phyloP scores from a whole-genome alignment of 176 grass and related monocot genomes.

The Musa itinerans region DNA sequence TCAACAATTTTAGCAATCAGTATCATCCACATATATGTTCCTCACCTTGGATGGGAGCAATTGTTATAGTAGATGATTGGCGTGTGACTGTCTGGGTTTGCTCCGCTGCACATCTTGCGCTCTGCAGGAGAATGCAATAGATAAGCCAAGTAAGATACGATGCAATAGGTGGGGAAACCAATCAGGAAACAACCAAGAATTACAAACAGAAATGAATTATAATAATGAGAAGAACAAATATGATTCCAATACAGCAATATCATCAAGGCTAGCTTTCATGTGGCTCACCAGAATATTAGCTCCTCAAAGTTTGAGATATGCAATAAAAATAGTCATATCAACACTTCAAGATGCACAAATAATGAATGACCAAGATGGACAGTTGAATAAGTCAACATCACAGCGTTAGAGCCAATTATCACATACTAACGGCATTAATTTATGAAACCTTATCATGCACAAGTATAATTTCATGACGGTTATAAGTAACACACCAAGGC shows the following conservation, averaged over 20 bases:
- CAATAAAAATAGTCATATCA: no score
- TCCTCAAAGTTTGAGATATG: no score
- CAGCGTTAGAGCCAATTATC: background rate
- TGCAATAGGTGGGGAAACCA: background rate
- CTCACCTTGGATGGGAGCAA: constrained; percentile 27
- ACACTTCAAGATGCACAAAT: no score
- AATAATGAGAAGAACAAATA: no score
- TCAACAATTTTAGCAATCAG: background rate
- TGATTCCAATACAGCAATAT: no score
- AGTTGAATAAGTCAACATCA: background rate
- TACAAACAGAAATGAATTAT: no score
- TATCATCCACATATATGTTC: no score
- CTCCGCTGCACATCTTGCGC: constrained; percentile 24
- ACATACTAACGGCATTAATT: background rate
- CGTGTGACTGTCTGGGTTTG: constrained; percentile 29
- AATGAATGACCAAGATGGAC: no score
- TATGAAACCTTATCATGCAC: background rate
- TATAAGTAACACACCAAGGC: constrained; percentile 5
- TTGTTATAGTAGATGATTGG: constrained; percentile 28
- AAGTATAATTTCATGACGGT: background rate
- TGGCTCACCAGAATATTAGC: no score
- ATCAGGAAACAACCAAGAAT: background rate
- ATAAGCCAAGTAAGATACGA: background rate
- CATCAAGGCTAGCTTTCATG: no score
- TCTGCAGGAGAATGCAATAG: background rate